Evolutionary conservation across 352 stramenopile genomes (phyloP).

Genomic region (Phytophthora pisi): DNA sequence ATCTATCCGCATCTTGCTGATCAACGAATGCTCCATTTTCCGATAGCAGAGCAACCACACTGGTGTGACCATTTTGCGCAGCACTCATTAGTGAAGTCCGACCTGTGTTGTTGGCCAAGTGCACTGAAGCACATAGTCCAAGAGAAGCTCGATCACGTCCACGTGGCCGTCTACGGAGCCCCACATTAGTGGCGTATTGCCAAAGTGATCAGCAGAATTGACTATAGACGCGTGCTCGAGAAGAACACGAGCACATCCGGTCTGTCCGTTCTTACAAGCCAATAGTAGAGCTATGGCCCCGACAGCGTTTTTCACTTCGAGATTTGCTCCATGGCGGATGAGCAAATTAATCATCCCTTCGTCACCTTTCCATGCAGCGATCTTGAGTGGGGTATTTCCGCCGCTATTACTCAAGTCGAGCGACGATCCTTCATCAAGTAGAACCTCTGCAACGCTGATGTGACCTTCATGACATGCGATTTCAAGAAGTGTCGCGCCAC

Average conservation of each 20-base stretch:
- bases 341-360: neutral
- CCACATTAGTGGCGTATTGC: neutral
- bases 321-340: neutral
- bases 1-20: slow-evolving; percentile 2
- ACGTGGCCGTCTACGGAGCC: neutral
- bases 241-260: neutral
- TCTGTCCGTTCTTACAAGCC: neutral
- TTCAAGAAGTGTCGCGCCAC: neutral
- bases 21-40: slow-evolving; percentile 10
- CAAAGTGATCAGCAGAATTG: neutral
- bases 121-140: neutral
- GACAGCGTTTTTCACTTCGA: neutral
- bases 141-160: neutral
- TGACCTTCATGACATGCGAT: slow-evolving; percentile 5
- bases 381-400: neutral
- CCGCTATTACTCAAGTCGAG: neutral
- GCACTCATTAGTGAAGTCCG: neutral
- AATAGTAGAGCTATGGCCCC: neutral
- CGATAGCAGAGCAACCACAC: slow-evolving; percentile 4
- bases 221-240: neutral
- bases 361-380: neutral
- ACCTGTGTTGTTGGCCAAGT: neutral
- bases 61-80: neutral
- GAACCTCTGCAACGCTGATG: neutral
- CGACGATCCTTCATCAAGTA: neutral